Evolutionary conservation across 371 early-diverging fungal species (phyloP).

Genomic region (Capniomyces stellatus): DNA sequence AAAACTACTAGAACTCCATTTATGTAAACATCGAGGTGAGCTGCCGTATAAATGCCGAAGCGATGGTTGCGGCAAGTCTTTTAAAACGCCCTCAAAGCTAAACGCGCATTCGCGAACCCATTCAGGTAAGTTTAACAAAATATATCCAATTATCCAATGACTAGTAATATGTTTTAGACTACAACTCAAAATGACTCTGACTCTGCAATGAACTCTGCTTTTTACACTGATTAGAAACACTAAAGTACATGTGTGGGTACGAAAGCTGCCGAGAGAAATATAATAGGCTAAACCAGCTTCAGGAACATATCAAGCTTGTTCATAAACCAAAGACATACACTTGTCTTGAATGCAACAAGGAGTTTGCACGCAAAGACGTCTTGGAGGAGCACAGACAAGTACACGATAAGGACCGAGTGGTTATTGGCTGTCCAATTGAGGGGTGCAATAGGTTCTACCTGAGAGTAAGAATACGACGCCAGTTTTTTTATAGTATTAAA

Average conservation of each 20-base stretch:
- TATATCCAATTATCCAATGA: too few relatives aligned
- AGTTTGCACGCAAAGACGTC: slow-evolving; percentile 19
- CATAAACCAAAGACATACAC: slow-evolving; percentile 12
- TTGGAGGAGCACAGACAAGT: slow-evolving; percentile 18
- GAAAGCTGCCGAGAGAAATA: slow-evolving; percentile 15
- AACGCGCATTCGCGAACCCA: slow-evolving; percentile 14
- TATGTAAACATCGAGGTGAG: slow-evolving; percentile 12
- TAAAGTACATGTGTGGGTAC: slow-evolving; percentile 22
- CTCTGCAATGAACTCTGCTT: too few relatives aligned
- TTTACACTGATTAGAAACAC: too few relatives aligned
- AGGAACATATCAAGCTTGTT: slow-evolving; percentile 19
- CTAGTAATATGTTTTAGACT: too few relatives aligned
- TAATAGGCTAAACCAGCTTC: slow-evolving; percentile 28
- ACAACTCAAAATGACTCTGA: too few relatives aligned
- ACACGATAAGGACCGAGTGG: slow-evolving; percentile 21
- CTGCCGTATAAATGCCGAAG: slow-evolving; percentile 18
- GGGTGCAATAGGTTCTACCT: slow-evolving; percentile 22
- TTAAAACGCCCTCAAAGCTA: slow-evolving; percentile 24
- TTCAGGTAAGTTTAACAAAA: not conserved
- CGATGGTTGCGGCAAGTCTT: slow-evolving; percentile 11
- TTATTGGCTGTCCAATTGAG: slow-evolving; percentile 16
- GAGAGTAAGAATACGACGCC: slow-evolving; percentile 3
- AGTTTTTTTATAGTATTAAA: too few relatives aligned
- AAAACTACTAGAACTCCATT: slow-evolving; percentile 12
- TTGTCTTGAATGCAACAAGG: slow-evolving; percentile 21